phyloP scores from a whole-genome alignment of 106 monocot genomes.

The Platanthera guangdongensis region DNA sequence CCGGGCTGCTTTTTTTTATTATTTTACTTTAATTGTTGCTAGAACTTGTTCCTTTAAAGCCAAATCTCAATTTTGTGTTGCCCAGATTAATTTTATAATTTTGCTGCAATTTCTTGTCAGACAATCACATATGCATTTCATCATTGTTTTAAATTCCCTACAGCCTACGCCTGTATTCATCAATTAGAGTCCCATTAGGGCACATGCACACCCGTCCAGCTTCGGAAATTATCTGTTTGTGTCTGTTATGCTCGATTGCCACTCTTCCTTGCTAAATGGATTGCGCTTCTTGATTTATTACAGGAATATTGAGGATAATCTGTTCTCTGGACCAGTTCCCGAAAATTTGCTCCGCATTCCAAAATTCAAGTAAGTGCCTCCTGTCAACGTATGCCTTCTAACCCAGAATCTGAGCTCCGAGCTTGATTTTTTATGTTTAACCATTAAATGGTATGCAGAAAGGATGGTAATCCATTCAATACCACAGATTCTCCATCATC shows the following conservation, averaged over 20 bases:
- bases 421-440: background rate
- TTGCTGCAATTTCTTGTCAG: background rate
- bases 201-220: no score
- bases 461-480: slow-evolving; percentile 94
- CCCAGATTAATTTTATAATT: background rate
- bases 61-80: no score
- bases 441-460: slow-evolving; percentile 40
- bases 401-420: background rate
- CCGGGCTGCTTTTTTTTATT: no score
- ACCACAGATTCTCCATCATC: slow-evolving; percentile 55
- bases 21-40: no score
- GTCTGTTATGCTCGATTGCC: no score
- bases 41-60: no score
- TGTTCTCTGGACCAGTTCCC: slow-evolving; percentile 80
- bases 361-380: slow-evolving; percentile 57
- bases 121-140: background rate
- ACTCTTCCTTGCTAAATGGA: background rate
- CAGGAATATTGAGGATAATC: slow-evolving; percentile 90
- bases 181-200: no score
- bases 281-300: slow-evolving; percentile 9
- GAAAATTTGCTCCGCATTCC: slow-evolving; percentile 55
- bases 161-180: no score
- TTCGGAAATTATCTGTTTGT: background rate
- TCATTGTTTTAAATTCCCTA: no score
- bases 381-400: background rate